Evolutionary conservation across 2,329 filamentous ascomycete species (phyloP).

Genomic region (Neodidymelliopsis sp.): DNA sequence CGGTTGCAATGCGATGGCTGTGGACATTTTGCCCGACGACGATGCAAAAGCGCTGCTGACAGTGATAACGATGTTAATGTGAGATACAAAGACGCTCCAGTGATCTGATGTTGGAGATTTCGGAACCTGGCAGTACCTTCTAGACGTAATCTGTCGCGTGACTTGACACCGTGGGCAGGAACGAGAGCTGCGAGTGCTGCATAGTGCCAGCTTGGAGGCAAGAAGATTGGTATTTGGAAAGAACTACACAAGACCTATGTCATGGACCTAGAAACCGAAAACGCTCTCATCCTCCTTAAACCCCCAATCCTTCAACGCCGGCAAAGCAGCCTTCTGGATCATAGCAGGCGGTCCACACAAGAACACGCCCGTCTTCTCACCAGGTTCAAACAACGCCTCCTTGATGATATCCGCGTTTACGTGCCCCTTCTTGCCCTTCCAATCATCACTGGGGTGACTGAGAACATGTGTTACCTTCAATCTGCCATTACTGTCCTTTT

Average conservation of each 20-base stretch:
- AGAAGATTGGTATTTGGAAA: no score
- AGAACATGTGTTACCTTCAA: conserved; percentile 58
- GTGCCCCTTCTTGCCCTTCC: conserved; percentile 57
- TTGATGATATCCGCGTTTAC: conserved; percentile 54
- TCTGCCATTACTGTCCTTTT: conserved; percentile 47
- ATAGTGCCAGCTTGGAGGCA: no score
- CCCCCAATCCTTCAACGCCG: conserved; percentile 56
- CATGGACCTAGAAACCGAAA: conserved; percentile 53
- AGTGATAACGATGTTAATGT: no score
- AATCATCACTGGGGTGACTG: conserved; percentile 54
- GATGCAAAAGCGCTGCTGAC: no score
- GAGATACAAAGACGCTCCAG: neutral
- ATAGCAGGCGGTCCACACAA: conserved; percentile 60
- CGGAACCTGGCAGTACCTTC: neutral
- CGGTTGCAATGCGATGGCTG: neutral
- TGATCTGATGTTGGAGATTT: neutral
- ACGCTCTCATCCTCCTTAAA: conserved; percentile 56
- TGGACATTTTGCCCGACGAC: neutral
- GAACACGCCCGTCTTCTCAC: conserved; percentile 53
- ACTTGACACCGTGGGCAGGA: neutral
- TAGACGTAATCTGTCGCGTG: neutral
- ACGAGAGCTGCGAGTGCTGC: no score
- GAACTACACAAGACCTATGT: no score
- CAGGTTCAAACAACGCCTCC: conserved; percentile 53
- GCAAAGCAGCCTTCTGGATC: conserved; percentile 61